Percentiles rank a stretch among this genome's conserved stretches.
phyloP scores from a whole-genome alignment of 768 basidiomycete genomes.

The Hygrocybe punicea region DNA sequence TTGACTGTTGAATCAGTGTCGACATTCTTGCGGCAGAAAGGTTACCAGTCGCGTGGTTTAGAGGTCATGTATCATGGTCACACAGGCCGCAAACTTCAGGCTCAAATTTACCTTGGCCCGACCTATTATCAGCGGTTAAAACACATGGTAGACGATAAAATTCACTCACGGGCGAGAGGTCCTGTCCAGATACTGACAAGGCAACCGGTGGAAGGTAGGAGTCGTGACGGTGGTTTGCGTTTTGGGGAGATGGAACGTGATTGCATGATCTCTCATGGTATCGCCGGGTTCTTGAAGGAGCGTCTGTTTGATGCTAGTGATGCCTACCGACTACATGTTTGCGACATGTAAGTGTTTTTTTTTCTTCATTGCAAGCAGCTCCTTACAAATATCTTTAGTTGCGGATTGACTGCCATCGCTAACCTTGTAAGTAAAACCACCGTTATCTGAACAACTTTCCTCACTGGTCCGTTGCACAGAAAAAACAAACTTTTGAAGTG shows the following conservation, averaged over 20 bases:
- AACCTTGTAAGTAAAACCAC: slow-evolving; percentile 65
- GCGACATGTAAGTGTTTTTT: slow-evolving; percentile 74
- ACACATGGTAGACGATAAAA: slow-evolving; percentile 99
- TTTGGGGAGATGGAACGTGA: slow-evolving; percentile 99
- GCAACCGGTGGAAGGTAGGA: slow-evolving; percentile 97
- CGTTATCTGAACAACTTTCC: slow-evolving; percentile 5
- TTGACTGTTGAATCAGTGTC: slow-evolving; percentile 98
- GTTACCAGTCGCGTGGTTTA: slow-evolving; percentile 95
- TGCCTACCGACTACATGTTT: slow-evolving; percentile 91
- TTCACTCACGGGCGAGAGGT: slow-evolving; percentile 94
- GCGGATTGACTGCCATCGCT: slow-evolving; percentile 95
- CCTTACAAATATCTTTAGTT: slow-evolving; percentile 45
- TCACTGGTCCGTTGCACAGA: slow-evolving; percentile 40
- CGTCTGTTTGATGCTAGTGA: slow-evolving; percentile 91
- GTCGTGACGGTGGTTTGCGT: slow-evolving; percentile 96
- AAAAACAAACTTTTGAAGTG: slow-evolving; percentile 97
- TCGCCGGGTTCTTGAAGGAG: slow-evolving; percentile 97
- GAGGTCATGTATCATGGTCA: slow-evolving; percentile 99
- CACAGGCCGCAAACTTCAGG: slow-evolving; percentile 95
- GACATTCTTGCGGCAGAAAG: slow-evolving; percentile 78
- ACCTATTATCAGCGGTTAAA: slow-evolving; percentile 99
- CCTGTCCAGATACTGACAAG: slow-evolving; percentile 97
- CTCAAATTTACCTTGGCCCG: slow-evolving; percentile 96
- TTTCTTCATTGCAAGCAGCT: neutral
- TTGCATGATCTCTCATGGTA: slow-evolving; percentile 99